A percentile compares a stretch with the other conserved stretches of the same genome.
These are phyloP conservation scores for Penicillium angulare DNA, from an alignment of 495 filamentous ascomycete genomes.

Conservation along the genomic window DNA sequence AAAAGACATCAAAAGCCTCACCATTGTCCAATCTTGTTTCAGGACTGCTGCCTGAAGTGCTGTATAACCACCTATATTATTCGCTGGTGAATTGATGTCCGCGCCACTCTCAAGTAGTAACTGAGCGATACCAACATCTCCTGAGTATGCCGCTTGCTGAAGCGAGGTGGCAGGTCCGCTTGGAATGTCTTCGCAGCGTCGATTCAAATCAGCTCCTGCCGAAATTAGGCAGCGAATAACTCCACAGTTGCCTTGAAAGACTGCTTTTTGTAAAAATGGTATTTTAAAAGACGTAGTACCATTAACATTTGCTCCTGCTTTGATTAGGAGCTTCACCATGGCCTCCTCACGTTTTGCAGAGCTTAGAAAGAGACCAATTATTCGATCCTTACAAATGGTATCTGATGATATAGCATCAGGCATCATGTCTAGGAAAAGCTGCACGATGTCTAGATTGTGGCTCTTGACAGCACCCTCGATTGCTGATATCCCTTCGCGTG, in stretches of 20 bases:
- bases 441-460: background rate
- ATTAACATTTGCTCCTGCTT: background rate
- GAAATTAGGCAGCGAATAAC: background rate
- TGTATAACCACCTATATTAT: background rate
- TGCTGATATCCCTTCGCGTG: background rate
- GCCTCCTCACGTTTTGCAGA: background rate
- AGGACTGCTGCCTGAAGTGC: background rate
- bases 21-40: background rate
- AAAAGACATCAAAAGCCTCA: background rate
- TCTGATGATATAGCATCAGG: background rate
- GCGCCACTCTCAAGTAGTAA: background rate
- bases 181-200: background rate
- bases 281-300: background rate
- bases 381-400: background rate
- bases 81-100: background rate
- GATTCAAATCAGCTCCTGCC: background rate
- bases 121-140: background rate
- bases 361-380: background rate
- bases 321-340: background rate
- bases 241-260: background rate
- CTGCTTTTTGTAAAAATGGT: background rate
- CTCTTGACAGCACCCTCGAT: background rate
- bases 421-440: background rate
- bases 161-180: background rate
- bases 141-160: background rate